These are phyloP conservation scores for Solanum bulbocastanum DNA, from an alignment of 257 asterid genomes.

Conservation along the genomic window DNA sequence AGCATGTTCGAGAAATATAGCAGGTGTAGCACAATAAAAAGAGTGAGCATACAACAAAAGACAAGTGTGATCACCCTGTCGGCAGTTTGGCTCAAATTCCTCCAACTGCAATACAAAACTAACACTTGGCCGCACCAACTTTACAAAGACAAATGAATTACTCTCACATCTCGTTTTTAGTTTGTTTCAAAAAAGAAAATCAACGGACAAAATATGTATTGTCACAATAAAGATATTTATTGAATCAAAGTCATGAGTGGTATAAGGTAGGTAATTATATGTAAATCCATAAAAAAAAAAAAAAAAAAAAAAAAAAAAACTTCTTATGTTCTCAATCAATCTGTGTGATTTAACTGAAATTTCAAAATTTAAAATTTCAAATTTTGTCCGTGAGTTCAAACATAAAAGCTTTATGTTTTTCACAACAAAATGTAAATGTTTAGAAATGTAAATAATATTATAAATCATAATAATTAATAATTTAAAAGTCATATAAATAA, in stretches of 20 bases:
- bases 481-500: too few species aligned
- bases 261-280: background rate
- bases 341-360: too few species aligned
- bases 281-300: background rate
- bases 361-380: too few species aligned
- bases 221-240: background rate
- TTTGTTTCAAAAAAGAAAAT: too few species aligned
- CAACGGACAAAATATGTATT: background rate
- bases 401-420: background rate
- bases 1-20: background rate
- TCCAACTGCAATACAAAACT: background rate
- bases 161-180: too few species aligned
- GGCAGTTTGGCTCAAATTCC: background rate
- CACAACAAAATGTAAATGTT: too few species aligned
- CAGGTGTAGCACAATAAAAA: background rate
- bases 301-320: too few species aligned
- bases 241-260: background rate
- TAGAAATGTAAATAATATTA: too few species aligned
- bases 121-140: too few species aligned
- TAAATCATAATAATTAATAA: too few species aligned
- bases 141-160: too few species aligned
- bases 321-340: too few species aligned
- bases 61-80: background rate
- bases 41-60: background rate
- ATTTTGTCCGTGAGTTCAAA: rapidly evolving